A percentile compares a stretch with the other conserved stretches of the same genome.
phyloP scores from a whole-genome alignment of 352 stramenopile species.

The Phytophthora nicotianae region DNA sequence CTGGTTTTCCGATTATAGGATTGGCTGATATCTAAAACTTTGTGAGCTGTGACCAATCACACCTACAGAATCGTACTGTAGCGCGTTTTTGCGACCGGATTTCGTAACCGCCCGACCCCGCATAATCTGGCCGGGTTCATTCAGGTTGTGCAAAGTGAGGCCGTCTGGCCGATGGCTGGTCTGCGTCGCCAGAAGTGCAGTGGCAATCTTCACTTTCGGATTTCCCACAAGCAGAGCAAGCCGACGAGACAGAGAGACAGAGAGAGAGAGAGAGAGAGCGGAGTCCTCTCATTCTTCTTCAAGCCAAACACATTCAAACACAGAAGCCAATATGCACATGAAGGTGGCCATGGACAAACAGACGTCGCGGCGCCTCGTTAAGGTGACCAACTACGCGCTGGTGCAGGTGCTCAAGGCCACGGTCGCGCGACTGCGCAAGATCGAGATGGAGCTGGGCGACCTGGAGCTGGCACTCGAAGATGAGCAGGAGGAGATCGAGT shows the following conservation, averaged over 20 bases:
- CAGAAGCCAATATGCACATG: constrained; percentile 22
- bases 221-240: constrained; percentile 14
- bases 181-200: constrained; percentile 8
- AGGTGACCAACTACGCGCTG: constrained; percentile 49
- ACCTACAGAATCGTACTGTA: neutral
- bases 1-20: neutral
- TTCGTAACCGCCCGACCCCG: constrained; percentile 20
- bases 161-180: constrained; percentile 4
- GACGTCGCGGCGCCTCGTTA: constrained; percentile 40
- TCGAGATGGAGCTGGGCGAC: constrained; percentile 42
- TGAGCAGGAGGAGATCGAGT: constrained; percentile 45
- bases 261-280: too few relatives aligned
- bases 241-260: neutral
- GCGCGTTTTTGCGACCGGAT: constrained; percentile 11
- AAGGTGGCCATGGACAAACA: constrained; percentile 39
- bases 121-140: constrained; percentile 26
- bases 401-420: constrained; percentile 46
- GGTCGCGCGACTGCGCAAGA: constrained; percentile 37
- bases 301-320: constrained; percentile 4
- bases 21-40: constrained; percentile 3
- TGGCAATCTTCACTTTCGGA: constrained; percentile 28
- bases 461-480: constrained; percentile 42
- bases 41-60: constrained; percentile 1
- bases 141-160: constrained; percentile 19
- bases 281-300: constrained; percentile 5